Evolutionary conservation across 208 protist genomes (phyloP), one percentile per base, ranked within the genome.

Genomic region (Trypanosoma melophagium): DNA sequence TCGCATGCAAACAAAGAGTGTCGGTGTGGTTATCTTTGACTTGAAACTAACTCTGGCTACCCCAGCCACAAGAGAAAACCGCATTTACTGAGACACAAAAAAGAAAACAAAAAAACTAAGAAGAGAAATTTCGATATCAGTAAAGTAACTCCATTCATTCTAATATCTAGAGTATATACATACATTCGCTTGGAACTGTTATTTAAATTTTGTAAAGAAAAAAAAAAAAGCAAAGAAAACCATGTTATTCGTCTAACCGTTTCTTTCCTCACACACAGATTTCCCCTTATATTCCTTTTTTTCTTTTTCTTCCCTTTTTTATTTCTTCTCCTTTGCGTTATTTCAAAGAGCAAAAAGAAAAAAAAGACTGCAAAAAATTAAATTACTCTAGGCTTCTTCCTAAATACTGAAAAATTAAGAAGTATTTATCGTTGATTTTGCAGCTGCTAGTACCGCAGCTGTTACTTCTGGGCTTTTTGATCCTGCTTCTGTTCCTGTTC

Each of bases 1-100:
- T 16, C 89, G 78, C 7, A 28, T 17, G 17, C 65, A 61, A 56
- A 56, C 28, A 56, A 51, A 54, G 21, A 68, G 10, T 16, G 56
- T 9, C 31, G 35, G 14, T 47, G 19, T 24, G 28, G 28, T 1
- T 35, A 35, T 35, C 28, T 22, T 44, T 59, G 71, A 38, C n/a
- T 42, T 28, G n/a, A 45, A 53, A 9, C 53, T n/a, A 12, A 64
- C n/a, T n/a, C 14, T 52, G 21, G 35, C 50, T 3, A 52, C 25
- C 35, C 28, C 22, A 53, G 12, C 31, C 14, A 41, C 41, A 41
- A 51, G 24, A 66, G 44, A 73, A 40, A 59, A 69, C 16, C 40
- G 60, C 62, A 65, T 60, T 31, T 17, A 31, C 53, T 40, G 78
- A 65, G 35, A 45, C 64, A 24, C 60, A 57, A 53, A 14, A 53